Base-by-base conservation (phyloP, 2,329 filamentous ascomycete species). In the Davidsoniella neocaledoniae region DNA sequence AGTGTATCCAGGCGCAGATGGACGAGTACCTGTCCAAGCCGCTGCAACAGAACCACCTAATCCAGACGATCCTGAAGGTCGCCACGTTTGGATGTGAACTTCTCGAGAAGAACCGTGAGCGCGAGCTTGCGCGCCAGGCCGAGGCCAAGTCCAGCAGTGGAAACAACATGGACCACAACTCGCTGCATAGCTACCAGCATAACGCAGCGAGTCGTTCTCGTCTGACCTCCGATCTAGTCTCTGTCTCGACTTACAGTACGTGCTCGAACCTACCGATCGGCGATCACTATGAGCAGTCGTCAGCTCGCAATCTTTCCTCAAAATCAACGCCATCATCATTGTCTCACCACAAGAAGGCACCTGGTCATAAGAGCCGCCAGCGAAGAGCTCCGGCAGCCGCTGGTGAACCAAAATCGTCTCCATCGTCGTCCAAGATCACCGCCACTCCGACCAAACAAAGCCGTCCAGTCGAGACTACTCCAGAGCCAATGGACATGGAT, bases 1-100 rank as follows among this genome's bases (percentile, higher is more conserved):
- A 94, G 70, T 98, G 91, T 64, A 93, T 98, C 54, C 86, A 94
- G 63, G 91, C 90, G 8, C 87, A 96, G 68, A 98, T 98, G 91
- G 91, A 98, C 63, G 91, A 98, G 64, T 98, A 98, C 62, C 71
- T 98, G 40, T 94, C 90, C 16, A 98, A 98, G 63, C 90, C 90
- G 23, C 71, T 96, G 54, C 93, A 95, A 65, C 90, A 94, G 62
- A 95, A 94, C 63, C 86, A 94, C 63, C 81, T 96, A 60, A 95
- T 96, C 60, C 90, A 96, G 68, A 95, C 88, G 1, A 96, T 98
- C 53, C 76, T 96, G 56, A 94, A 95, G 64, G 96, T 90, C 62
- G 90, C 87, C 10, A 95, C 91, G 4, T 79, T 96, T 33, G 87
- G 90, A 52, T 83, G 86, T 43, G 81, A 82, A 46, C 71, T 93